Conservation (phyloP, 2,329 filamentous ascomycete genomes). For the Aspergillus flavus region DNA sequence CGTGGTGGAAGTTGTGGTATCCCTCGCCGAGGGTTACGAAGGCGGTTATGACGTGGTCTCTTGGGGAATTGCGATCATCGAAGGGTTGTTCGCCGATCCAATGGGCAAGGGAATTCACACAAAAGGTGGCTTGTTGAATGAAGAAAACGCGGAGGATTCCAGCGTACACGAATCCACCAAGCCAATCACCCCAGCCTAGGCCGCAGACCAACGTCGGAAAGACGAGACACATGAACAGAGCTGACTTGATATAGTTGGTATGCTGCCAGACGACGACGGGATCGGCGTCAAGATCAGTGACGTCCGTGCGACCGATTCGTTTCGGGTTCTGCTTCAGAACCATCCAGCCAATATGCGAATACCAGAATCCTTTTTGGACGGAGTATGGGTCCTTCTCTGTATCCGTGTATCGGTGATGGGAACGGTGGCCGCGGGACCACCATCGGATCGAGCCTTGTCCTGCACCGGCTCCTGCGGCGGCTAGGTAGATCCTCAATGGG, state of each 20-base stretch:
- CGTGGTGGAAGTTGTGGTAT: slow-evolving; percentile 77
- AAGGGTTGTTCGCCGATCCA: slow-evolving; percentile 88
- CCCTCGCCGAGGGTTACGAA: slow-evolving; percentile 80
- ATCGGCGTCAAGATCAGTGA: slow-evolving; percentile 81
- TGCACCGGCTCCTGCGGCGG: not conserved
- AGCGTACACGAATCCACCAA: slow-evolving; percentile 77
- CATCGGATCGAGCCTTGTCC: slow-evolving; percentile 67
- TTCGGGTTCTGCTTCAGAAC: slow-evolving; percentile 85
- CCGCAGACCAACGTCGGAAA: slow-evolving; percentile 74
- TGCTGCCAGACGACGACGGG: slow-evolving; percentile 82
- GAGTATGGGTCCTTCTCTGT: slow-evolving; percentile 88
- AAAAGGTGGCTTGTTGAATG: slow-evolving; percentile 86
- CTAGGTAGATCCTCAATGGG: slow-evolving; percentile 68
- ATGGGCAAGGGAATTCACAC: slow-evolving; percentile 84
- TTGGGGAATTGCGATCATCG: slow-evolving; percentile 81
- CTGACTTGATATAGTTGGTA: slow-evolving; percentile 75
- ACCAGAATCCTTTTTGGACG: slow-evolving; percentile 78
- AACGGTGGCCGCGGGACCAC: slow-evolving; percentile 82
- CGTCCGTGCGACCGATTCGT: slow-evolving; percentile 79
- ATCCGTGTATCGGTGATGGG: slow-evolving; percentile 86
- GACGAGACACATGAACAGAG: slow-evolving; percentile 68
- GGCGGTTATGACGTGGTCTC: slow-evolving; percentile 80
- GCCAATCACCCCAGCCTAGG: slow-evolving; percentile 73
- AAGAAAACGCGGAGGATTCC: slow-evolving; percentile 81
- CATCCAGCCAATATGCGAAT: slow-evolving; percentile 62